These are phyloP conservation scores for Acanthochlamys bracteata DNA, from an alignment of 106 monocot genomes.

Conservation along the genomic window DNA sequence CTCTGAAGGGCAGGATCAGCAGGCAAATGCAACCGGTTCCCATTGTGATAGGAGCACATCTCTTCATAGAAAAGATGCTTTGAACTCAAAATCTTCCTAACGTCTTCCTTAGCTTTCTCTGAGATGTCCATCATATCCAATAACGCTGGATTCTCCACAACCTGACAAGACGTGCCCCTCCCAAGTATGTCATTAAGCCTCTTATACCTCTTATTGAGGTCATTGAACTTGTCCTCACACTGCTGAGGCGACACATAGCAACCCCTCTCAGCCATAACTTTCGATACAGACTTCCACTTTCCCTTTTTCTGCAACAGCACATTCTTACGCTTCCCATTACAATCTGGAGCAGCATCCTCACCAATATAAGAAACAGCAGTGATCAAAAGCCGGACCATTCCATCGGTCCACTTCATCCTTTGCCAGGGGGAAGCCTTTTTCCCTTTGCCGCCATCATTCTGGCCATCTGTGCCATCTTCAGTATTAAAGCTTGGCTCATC, in stretches of 20 bases:
- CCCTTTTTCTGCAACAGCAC: slow-evolving; percentile 72
- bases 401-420: slow-evolving; percentile 78
- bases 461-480: slow-evolving; percentile 37
- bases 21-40: slow-evolving; percentile 58
- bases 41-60: slow-evolving; percentile 92
- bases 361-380: slow-evolving; percentile 75
- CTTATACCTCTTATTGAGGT: slow-evolving; percentile 91
- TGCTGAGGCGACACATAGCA: slow-evolving; percentile 85
- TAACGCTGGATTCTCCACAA: slow-evolving; percentile 70
- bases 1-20: slow-evolving; percentile 55
- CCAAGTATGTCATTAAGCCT: slow-evolving; percentile 83
- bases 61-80: slow-evolving; percentile 95
- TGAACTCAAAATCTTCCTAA: slow-evolving; percentile 79
- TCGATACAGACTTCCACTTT: slow-evolving; percentile 81
- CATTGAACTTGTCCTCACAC: slow-evolving; percentile 97
- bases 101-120: slow-evolving; percentile 76
- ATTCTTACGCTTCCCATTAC: slow-evolving; percentile 37
- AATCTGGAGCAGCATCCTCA: slow-evolving; percentile 44
- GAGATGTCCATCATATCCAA: slow-evolving; percentile 67
- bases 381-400: slow-evolving; percentile 75
- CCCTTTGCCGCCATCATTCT: slow-evolving; percentile 23
- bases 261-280: slow-evolving; percentile 69
- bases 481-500: slow-evolving; percentile 31
- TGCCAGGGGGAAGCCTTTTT: slow-evolving; percentile 59
- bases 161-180: slow-evolving; percentile 75